Percentiles rank a stretch among this genome's conserved stretches.
Conservation (phyloP, 75 land plant genomes). For the Larix kaempferi region DNA sequence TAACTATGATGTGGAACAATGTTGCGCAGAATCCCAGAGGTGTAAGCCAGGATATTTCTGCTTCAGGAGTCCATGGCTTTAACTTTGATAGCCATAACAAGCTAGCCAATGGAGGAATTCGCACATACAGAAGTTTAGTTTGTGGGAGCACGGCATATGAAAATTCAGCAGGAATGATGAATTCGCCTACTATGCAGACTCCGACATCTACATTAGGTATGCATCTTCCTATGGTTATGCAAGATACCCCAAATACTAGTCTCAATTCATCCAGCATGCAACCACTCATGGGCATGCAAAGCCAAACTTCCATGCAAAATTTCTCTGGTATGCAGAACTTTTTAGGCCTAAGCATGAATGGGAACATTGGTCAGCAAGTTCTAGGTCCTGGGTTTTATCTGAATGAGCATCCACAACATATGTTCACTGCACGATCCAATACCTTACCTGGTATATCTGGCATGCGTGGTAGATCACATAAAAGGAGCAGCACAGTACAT, state of each 20-base stretch:
- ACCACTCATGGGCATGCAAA: background rate
- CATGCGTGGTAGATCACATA: background rate
- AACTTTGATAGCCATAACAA: conserved; percentile 1
- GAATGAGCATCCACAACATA: background rate
- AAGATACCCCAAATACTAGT: background rate
- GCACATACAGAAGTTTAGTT: background rate
- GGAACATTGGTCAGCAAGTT: background rate
- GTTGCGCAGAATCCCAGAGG: conserved; percentile 2
- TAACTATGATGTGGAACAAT: conserved; percentile 7
- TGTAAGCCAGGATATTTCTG: background rate
- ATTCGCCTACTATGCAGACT: background rate
- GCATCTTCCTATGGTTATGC: background rate
- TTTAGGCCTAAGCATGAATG: conserved; percentile 9
- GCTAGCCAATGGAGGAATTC: background rate
- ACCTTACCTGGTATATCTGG: background rate
- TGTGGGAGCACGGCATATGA: conserved; percentile 2
- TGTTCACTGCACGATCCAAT: background rate
- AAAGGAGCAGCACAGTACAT: background rate
- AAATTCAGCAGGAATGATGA: conserved; percentile 7
- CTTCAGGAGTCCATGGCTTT: conserved; percentile 1
- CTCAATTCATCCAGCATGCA: background rate
- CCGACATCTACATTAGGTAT: background rate
- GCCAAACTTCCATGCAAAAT: background rate
- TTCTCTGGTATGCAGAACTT: conserved; percentile 7
- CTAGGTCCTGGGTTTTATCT: conserved; percentile 1